Evolutionary conservation across 345 rosid species (phyloP).

Genomic region (Syzygium jambos): DNA sequence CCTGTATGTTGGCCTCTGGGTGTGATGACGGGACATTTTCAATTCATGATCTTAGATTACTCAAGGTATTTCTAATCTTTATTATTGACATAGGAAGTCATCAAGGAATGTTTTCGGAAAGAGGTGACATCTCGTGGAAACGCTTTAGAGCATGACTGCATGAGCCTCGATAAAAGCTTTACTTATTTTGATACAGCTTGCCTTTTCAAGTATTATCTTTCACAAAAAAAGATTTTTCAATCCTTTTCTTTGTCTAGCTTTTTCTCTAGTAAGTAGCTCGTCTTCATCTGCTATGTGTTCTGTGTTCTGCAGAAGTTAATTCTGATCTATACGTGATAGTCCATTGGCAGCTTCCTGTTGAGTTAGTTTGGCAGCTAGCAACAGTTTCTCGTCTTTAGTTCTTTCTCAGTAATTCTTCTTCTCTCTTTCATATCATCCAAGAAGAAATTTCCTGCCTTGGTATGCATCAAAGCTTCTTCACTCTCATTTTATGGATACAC

Average conservation of each 20-base stretch:
- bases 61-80: slow-evolving; percentile 27
- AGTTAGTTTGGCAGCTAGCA: not conserved
- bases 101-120: not conserved
- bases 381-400: not conserved
- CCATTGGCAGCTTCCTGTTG: not conserved
- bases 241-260: not conserved
- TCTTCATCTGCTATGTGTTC: not conserved
- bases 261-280: not conserved
- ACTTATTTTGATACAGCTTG: not conserved
- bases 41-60: slow-evolving; percentile 77
- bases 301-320: not conserved
- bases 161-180: not conserved
- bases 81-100: not conserved
- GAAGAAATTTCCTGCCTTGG: not conserved
- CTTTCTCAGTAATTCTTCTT: not conserved
- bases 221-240: not conserved
- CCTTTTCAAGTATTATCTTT: not conserved
- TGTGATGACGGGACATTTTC: slow-evolving; percentile 95
- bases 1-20: slow-evolving; percentile 93
- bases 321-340: not conserved
- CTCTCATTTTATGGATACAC: not conserved
- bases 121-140: not conserved
- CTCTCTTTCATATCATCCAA: not conserved
- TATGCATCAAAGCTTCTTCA: not conserved
- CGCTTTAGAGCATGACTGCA: not conserved